Percentiles rank a stretch among this genome's conserved stretches.
Conservation (phyloP, 768 basidiomycete genomes). For the Udeniomyces megalosporus region DNA sequence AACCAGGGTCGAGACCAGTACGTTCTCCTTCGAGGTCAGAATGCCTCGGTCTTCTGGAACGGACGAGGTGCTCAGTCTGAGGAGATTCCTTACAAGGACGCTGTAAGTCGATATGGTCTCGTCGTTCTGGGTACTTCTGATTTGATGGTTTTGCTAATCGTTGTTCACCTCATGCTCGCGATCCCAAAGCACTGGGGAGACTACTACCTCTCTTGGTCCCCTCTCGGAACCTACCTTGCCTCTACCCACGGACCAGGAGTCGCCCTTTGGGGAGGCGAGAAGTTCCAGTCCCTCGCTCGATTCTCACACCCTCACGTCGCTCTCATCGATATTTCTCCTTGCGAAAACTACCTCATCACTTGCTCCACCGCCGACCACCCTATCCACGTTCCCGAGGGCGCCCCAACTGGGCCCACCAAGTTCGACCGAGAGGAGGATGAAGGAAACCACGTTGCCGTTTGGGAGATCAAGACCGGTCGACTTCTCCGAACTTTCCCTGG, state of each 20-base stretch:
- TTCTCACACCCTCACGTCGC: conserved; percentile 93
- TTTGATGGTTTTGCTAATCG: neutral
- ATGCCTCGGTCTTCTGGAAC: conserved; percentile 82
- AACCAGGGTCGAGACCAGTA: conserved; percentile 87
- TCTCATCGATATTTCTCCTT: conserved; percentile 91
- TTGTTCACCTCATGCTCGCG: neutral
- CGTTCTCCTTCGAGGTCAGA: conserved; percentile 80
- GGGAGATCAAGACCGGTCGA: conserved; percentile 88
- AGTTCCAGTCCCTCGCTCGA: conserved; percentile 72
- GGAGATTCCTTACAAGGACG: conserved; percentile 40
- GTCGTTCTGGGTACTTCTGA: neutral
- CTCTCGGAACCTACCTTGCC: conserved; percentile 81
- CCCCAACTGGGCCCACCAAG: conserved; percentile 44
- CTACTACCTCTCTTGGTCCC: conserved; percentile 92
- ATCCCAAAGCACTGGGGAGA: conserved; percentile 74
- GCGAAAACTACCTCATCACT: conserved; percentile 89
- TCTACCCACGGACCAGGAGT: conserved; percentile 91
- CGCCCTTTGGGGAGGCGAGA: conserved; percentile 83
- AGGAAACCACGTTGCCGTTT: conserved; percentile 92
- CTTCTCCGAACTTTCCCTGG: conserved; percentile 82
- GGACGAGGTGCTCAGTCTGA: conserved; percentile 50
- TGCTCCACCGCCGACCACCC: conserved; percentile 72
- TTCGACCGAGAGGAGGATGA: conserved; percentile 67
- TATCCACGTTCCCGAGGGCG: conserved; percentile 66
- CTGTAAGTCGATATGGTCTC: conserved; percentile 37